Conservation (phyloP, 1,284 basidiomycete species). For the Xerocomus nothofagi region DNA sequence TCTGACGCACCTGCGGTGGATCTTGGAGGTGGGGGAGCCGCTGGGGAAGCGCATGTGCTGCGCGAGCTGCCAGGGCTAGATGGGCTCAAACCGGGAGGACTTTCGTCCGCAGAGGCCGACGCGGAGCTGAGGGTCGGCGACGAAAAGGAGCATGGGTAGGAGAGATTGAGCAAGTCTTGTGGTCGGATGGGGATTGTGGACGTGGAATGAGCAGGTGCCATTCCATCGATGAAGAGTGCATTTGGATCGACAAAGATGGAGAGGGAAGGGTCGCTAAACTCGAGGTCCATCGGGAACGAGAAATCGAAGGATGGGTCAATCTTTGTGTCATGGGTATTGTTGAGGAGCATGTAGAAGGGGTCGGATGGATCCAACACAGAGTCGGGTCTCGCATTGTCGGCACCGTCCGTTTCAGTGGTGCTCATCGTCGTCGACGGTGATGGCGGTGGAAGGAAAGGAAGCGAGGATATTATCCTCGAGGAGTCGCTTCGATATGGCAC, state of each 20-base stretch:
- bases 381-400: slow-evolving; percentile 13
- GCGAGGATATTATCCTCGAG: too few species aligned
- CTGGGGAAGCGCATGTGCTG: slow-evolving; percentile 23
- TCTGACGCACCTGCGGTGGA: slow-evolving; percentile 16
- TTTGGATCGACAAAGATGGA: slow-evolving; percentile 61
- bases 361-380: slow-evolving; percentile 46
- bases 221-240: slow-evolving; percentile 50
- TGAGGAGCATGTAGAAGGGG: slow-evolving; percentile 54
- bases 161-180: slow-evolving; percentile 34
- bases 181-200: slow-evolving; percentile 25
- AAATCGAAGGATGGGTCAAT: slow-evolving; percentile 49
- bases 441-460: background rate
- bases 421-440: slow-evolving; percentile 20
- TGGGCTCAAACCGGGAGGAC: slow-evolving; percentile 17
- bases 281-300: slow-evolving; percentile 46
- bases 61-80: slow-evolving; percentile 25
- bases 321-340: slow-evolving; percentile 42
- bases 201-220: slow-evolving; percentile 17
- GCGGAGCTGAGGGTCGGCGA: slow-evolving; percentile 31
- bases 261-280: slow-evolving; percentile 43
- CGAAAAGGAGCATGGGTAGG: slow-evolving; percentile 47
- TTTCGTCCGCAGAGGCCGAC: slow-evolving; percentile 33
- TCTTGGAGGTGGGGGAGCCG: slow-evolving; percentile 1
- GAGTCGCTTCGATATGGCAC: slow-evolving; percentile 21
- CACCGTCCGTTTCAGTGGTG: slow-evolving; percentile 14